phyloP scores from a whole-genome alignment of 2,329 filamentous ascomycete genomes.

The Hypoxylon rubiginosum region DNA sequence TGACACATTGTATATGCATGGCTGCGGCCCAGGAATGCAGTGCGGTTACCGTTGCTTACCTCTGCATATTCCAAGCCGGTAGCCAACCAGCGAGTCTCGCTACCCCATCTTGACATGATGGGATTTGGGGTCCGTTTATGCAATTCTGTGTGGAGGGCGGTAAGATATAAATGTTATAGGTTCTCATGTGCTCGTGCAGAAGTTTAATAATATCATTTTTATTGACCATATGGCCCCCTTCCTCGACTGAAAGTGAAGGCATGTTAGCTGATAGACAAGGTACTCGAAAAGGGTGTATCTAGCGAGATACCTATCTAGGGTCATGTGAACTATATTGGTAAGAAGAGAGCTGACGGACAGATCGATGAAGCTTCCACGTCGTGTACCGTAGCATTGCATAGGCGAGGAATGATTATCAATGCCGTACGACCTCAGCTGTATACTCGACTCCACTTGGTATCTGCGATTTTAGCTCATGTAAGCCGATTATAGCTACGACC shows the following conservation, averaged over 20 bases:
- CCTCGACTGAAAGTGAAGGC: background rate
- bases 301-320: background rate
- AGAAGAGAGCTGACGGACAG: background rate
- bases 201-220: background rate
- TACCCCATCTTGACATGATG: background rate
- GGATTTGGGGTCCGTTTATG: conserved; percentile 2
- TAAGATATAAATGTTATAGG: background rate
- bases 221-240: background rate
- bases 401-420: background rate
- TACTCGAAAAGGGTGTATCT: background rate
- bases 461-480: background rate
- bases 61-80: background rate
- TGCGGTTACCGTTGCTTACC: background rate
- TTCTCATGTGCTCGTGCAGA: background rate
- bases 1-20: conserved; percentile 1
- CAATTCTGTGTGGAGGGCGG: background rate
- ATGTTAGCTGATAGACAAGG: background rate
- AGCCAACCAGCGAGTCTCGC: conserved; percentile 4
- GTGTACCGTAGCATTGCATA: background rate
- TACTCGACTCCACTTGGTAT: background rate
- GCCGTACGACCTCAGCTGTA: background rate
- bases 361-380: background rate
- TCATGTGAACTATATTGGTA: background rate
- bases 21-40: background rate
- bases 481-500: background rate